phyloP scores from a whole-genome alignment of 768 basidiomycete genomes.

The Leccinum imitatum region DNA sequence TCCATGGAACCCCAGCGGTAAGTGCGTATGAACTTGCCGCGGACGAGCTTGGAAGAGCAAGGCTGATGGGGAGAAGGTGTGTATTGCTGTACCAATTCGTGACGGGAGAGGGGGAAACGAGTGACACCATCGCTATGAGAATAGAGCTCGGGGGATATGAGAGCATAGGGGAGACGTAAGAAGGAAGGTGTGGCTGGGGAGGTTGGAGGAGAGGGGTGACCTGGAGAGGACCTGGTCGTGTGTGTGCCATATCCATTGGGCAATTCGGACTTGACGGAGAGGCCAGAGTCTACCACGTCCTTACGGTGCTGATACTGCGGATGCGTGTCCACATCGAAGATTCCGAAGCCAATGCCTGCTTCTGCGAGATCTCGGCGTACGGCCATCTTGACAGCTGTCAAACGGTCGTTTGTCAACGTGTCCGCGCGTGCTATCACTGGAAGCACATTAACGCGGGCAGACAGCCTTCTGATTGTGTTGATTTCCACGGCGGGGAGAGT shows the following conservation, averaged over 20 bases:
- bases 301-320: constrained; percentile 45
- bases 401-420: constrained; percentile 76
- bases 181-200: constrained; percentile 62
- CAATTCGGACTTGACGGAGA: constrained; percentile 49
- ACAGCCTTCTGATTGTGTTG: constrained; percentile 73
- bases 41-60: constrained; percentile 44
- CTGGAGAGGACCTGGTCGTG: constrained; percentile 51
- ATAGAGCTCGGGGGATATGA: constrained; percentile 81
- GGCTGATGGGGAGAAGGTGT: constrained; percentile 52
- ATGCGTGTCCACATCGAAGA: constrained; percentile 75
- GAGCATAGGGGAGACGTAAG: constrained; percentile 76
- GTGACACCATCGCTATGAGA: constrained; percentile 81
- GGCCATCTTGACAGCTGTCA: constrained; percentile 76
- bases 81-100: constrained; percentile 75
- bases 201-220: constrained; percentile 61
- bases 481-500: constrained; percentile 72
- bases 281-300: constrained; percentile 43
- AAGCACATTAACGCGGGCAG: constrained; percentile 82
- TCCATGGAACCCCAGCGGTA: constrained; percentile 88
- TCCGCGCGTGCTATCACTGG: constrained; percentile 84
- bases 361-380: constrained; percentile 79
- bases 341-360: constrained; percentile 85
- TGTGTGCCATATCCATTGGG: constrained; percentile 51
- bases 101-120: constrained; percentile 55
- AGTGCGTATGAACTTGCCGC: constrained; percentile 65